Evolutionary conservation across 257 asterid genomes (phyloP).

Genomic region (Voacanga thouarsii): DNA sequence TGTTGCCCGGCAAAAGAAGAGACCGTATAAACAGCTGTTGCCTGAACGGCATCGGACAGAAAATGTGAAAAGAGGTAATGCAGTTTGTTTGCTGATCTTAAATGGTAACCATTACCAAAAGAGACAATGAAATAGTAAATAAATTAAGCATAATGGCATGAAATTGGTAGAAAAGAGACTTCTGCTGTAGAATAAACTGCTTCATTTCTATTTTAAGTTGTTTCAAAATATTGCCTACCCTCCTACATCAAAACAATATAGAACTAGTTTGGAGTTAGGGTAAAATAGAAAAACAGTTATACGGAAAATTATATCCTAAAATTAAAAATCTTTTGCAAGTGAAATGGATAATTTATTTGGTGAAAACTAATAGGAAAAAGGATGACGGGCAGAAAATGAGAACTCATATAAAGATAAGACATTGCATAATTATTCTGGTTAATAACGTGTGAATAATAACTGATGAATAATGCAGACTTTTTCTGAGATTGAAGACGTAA

Average conservation of each 20-base stretch:
- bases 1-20: constrained; percentile 69
- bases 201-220: too few relatives aligned
- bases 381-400: not conserved
- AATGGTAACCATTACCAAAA: not conserved
- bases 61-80: not conserved
- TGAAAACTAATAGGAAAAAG: not conserved
- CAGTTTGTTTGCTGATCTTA: not conserved
- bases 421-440: not conserved
- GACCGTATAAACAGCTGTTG: constrained; percentile 87
- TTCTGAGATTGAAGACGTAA: not conserved
- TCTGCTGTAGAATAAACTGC: too few relatives aligned
- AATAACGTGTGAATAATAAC: not conserved
- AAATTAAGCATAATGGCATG: not conserved
- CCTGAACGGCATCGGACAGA: constrained; percentile 37
- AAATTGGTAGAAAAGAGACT: not conserved
- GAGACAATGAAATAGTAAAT: not conserved
- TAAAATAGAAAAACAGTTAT: not conserved
- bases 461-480: not conserved
- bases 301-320: not conserved
- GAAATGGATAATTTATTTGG: not conserved
- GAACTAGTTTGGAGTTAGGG: not conserved
- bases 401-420: not conserved
- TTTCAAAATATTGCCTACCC: too few relatives aligned
- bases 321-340: not conserved
- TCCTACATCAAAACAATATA: too few relatives aligned